phyloP scores from a whole-genome alignment of 805 yeast species.

The Wickerhamiella bombiphila region DNA sequence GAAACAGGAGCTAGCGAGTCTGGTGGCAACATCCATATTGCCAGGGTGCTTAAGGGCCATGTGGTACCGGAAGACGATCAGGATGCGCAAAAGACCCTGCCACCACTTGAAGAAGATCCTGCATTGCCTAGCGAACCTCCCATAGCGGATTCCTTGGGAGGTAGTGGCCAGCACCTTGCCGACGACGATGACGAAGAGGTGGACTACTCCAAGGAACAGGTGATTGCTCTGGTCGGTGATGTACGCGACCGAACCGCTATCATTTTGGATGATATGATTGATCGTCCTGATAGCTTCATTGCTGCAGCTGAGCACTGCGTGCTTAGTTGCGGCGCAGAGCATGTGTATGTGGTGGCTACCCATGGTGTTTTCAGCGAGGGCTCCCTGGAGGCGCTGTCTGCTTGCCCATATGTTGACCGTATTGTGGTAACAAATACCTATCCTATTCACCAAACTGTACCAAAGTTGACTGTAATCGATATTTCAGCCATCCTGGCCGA shows the following conservation, averaged over 20 bases:
- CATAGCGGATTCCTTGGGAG: conserved; percentile 51
- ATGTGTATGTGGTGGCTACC: conserved; percentile 81
- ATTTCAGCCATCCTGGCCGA: conserved; percentile 94
- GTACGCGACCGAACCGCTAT: conserved; percentile 86
- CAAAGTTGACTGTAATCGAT: conserved; percentile 75
- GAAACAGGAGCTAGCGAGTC: conserved; percentile 13
- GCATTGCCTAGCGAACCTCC: not conserved
- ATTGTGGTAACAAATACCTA: conserved; percentile 93
- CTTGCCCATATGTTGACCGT: conserved; percentile 71
- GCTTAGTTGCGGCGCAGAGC: conserved; percentile 88
- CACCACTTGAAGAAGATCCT: not conserved
- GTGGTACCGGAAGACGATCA: conserved; percentile 38
- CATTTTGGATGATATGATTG: conserved; percentile 93
- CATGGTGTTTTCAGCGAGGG: conserved; percentile 89
- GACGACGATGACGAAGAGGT: conserved; percentile 76
- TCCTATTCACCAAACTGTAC: conserved; percentile 57
- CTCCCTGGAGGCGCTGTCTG: conserved; percentile 66
- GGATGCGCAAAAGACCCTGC: not conserved
- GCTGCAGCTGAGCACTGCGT: conserved; percentile 98
- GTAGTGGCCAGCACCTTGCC: conserved; percentile 53
- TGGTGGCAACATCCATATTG: conserved; percentile 56
- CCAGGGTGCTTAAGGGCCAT: conserved; percentile 91
- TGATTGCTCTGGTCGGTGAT: conserved; percentile 92
- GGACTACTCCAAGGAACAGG: conserved; percentile 56
- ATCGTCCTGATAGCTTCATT: conserved; percentile 82